Evolutionary conservation across 129 eudicot genomes (phyloP).

Genomic region (Chrysanthemum lavandulifolium): DNA sequence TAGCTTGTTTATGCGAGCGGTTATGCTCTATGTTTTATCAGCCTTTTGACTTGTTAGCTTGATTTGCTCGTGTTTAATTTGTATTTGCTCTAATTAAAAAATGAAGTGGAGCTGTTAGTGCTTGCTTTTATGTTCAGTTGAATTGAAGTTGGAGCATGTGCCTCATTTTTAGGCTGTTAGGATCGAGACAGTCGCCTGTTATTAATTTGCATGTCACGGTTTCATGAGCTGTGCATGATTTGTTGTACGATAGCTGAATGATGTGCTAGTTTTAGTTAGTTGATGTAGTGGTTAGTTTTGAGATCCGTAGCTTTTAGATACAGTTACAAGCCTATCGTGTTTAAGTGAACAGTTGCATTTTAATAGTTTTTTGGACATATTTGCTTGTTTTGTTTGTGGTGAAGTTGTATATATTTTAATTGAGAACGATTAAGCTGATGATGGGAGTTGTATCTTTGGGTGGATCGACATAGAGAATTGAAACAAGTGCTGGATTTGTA

Average conservation of each 20-base stretch:
- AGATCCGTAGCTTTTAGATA: background rate
- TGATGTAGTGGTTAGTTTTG: no score
- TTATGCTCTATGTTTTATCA: background rate
- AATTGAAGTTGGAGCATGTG: no score
- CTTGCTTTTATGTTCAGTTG: background rate
- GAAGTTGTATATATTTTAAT: background rate
- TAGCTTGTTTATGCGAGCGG: background rate
- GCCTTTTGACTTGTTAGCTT: background rate
- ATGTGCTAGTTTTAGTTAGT: no score
- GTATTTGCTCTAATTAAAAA: background rate
- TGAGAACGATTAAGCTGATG: slow-evolving; percentile 15
- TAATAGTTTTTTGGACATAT: background rate
- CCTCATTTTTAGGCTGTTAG: no score
- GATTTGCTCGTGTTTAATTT: background rate
- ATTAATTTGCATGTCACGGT: no score
- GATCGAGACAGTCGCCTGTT: no score
- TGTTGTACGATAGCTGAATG: no score
- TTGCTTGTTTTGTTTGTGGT: background rate
- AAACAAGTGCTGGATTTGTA: background rate
- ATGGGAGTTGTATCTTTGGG: background rate
- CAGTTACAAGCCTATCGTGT: background rate
- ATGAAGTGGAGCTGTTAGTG: background rate
- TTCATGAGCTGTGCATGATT: no score
- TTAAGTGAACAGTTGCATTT: background rate
- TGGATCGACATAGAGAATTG: background rate